Evolutionary conservation across 495 filamentous ascomycete species (phyloP).

Genomic region (Penicillium alfredii): DNA sequence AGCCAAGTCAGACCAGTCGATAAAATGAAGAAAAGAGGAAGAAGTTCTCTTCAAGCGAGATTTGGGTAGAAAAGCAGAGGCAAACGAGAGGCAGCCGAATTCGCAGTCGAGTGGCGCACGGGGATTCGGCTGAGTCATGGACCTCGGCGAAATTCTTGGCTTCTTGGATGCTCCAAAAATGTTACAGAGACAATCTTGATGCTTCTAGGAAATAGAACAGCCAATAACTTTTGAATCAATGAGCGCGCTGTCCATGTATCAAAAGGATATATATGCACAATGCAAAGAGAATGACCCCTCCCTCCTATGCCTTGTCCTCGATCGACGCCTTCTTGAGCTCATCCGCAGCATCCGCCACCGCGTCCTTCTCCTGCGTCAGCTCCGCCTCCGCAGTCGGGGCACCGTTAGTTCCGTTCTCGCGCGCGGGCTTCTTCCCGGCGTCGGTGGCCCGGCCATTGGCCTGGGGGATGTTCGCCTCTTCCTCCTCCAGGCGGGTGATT

Average conservation of each 20-base stretch:
- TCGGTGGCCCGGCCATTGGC: slow-evolving; percentile 32
- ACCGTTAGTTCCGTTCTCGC: slow-evolving; percentile 47
- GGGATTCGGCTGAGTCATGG: not conserved
- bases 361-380: slow-evolving; percentile 53
- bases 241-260: slow-evolving; percentile 20
- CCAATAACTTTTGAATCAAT: too few relatives aligned
- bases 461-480: slow-evolving; percentile 28
- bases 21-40: not conserved
- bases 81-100: too few relatives aligned
- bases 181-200: too few relatives aligned
- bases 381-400: slow-evolving; percentile 48
- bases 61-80: slow-evolving; percentile 11
- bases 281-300: not conserved
- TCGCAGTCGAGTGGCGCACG: too few relatives aligned
- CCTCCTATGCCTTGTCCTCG: slow-evolving; percentile 45
- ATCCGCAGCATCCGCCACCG: slow-evolving; percentile 48
- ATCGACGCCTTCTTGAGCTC: slow-evolving; percentile 55
- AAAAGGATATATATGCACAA: slow-evolving; percentile 22
- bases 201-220: slow-evolving; percentile 10
- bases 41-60: slow-evolving; percentile 1
- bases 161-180: too few relatives aligned
- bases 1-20: too few relatives aligned
- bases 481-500: slow-evolving; percentile 58
- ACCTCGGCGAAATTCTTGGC: too few relatives aligned
- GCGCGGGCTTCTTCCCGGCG: slow-evolving; percentile 48